Evolutionary conservation across 208 protist species (phyloP), one percentile per base, ranked within the genome.

Genomic region (Leptomonas pyrrhocoris): DNA sequence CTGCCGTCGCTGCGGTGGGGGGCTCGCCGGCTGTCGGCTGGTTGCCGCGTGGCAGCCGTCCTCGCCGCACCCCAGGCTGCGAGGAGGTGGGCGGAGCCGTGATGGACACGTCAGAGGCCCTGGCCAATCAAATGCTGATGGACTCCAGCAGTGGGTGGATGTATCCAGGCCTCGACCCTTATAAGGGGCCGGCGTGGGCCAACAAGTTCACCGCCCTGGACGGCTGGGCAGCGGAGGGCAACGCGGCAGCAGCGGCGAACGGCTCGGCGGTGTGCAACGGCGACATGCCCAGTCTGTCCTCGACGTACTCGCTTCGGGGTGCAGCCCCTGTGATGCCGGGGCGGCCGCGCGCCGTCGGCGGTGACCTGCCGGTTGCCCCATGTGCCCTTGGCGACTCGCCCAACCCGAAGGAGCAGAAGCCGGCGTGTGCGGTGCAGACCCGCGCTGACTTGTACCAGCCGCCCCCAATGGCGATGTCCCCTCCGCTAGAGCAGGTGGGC

Each of bases 21-120:
- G 42, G 5, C 4, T 28, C 57, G 34, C 16, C 57, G n/a, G 46
- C 60, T 18, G 36, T 3, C 1, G 30, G 23, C 11, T 66, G 56
- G 19, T 59, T 45, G 45, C 36, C 34, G 55, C 31, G 56, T 36
- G 66, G 55, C 5, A 56, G 40, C 66, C 34, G 45, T 25, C 0
- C 27, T 4, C 51, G 45, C 34, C 43, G 9, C 36, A 34, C 28
- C 28, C 45, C 18, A 18, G 13, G 23, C 54, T 63, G 60, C 54
- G 54, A 68, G 45, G 54, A 62, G 2, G 21, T 36, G 5, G 25
- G 19, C 36, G 18, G 28, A 2, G 16, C 36, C 7, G 7, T 34
- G 31, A 56, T 63, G 55, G 66, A 71, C 55, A 63, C 66, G 12
- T 69, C 62, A 23, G 63, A 77, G 57, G 56, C 55, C 2, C 43